Evolutionary conservation across 2,329 filamentous ascomycete genomes (phyloP).

Genomic region (Sporothrix brunneoviolacea): DNA sequence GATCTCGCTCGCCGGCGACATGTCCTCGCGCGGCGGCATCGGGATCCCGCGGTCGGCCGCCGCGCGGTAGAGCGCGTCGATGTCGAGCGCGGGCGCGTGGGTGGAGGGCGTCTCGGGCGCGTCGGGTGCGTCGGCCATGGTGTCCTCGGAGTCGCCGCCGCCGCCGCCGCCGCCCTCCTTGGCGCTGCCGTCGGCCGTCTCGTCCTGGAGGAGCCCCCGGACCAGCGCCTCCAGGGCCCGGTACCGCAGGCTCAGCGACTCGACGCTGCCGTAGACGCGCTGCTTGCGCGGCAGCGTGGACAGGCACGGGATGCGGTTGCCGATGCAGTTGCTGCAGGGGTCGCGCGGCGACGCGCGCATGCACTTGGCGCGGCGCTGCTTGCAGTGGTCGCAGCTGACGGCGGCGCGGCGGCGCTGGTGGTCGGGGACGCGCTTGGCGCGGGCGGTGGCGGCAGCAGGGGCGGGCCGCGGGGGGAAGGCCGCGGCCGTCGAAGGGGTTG

Average conservation of each 20-base stretch:
- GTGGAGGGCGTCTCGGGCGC: not conserved
- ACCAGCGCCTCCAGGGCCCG: slow-evolving; percentile 37
- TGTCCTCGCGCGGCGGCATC: slow-evolving; percentile 17
- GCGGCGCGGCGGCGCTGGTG: slow-evolving; percentile 39
- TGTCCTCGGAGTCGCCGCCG: not conserved
- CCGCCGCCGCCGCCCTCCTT: not conserved
- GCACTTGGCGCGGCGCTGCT: slow-evolving; percentile 40
- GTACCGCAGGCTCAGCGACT: slow-evolving; percentile 33
- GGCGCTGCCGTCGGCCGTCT: slow-evolving; percentile 13
- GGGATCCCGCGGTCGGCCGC: slow-evolving; percentile 15
- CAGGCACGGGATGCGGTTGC: slow-evolving; percentile 34
- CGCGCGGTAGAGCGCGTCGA: slow-evolving; percentile 16
- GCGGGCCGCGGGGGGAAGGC: not conserved
- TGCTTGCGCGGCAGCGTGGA: slow-evolving; percentile 39
- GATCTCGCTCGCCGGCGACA: slow-evolving; percentile 16
- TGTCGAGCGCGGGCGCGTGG: slow-evolving; percentile 9
- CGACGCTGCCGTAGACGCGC: slow-evolving; percentile 35
- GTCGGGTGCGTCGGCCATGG: not conserved
- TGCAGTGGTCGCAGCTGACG: slow-evolving; percentile 40
- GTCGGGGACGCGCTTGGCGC: slow-evolving; percentile 30
- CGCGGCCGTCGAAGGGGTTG: not conserved
- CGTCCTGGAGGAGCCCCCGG: slow-evolving; percentile 33
- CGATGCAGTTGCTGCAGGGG: slow-evolving; percentile 35
- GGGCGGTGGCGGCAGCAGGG: not conserved
- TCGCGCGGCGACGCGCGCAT: slow-evolving; percentile 31